Base-by-base conservation (phyloP, 495 filamentous ascomycete genomes). In the Cairneyella variabilis region DNA sequence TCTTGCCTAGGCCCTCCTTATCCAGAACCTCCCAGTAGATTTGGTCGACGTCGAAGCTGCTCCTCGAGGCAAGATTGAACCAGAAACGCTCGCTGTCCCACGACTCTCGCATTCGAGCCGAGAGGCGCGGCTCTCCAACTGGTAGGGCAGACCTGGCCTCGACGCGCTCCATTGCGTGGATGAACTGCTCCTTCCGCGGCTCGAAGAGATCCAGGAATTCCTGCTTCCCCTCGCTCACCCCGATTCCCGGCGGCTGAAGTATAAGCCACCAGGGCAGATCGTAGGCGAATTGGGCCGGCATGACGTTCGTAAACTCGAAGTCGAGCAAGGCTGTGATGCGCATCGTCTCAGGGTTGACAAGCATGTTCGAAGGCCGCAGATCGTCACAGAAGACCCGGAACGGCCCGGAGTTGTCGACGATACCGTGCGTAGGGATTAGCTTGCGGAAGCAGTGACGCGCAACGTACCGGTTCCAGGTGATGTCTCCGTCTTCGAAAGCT, bases 191-290 rank as follows among this genome's bases (percentile, higher is more conserved):
- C 57, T 58, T 60, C 14, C 59, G 46, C 12, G 56, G 56, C 46
- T 41, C 56, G 32, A 55, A 60, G 52, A 56, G 44, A 43, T 38
- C 43, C 23, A 54, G 42, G 45, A 56, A 56, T 45, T 60, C 38
- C 36, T 48, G 43, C 48, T 53, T 48, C 20, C 39, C 51, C 18
- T 47, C 41, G 43, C 51, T 47, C 45, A 57, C 46, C 48, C 18
- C 25, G 46, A 51, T 51, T 22, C 46, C 54, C 46, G 54, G 54
- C 17, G 25, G 34, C 46, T 39, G 45, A 51, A 57, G 54, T 3
- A 74, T 57, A 49, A 76, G 64, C 71, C 69, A 74, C 69, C 67
- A 74, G 42, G 71, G 71, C 48, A 64, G 66, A 53, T 72, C 68
- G 54, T 68, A 70, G 38, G 62, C 54, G 48, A 71, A 73, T 63